Base-by-base conservation (phyloP, 1,284 basidiomycete species). In the Fomitopsis palustris region DNA sequence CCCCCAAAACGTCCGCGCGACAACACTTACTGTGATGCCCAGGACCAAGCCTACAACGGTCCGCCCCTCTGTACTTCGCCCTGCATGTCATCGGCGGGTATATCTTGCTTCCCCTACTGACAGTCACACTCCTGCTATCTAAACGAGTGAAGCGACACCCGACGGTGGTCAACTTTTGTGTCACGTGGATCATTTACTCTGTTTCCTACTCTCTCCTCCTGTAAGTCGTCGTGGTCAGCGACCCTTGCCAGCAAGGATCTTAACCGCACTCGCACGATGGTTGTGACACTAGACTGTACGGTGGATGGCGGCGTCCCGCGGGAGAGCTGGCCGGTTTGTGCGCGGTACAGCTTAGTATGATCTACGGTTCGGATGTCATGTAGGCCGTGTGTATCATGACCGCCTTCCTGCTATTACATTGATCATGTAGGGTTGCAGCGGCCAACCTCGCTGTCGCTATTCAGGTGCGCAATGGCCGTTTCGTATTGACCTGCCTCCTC, bases 351-450 rank as follows among this genome's bases (percentile, higher is more conserved):
- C 78, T 83, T 7, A 77, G 78, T 38, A 73, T 85, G 75, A 72
- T 82, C 21, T 76, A 83, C 58, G 82, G 81, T 7, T 74, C 79
- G 2, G 74, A 83, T 57, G 77, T 83, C 0, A 84, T 84, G 84
- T 85, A 61, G 41, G 78, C 66, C 14, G 12, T 25, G 42, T 14
- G 23, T 45, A 14, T 27, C 21, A 25, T 45, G 42, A 25, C 10
- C 42, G 12, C 25, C 10, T 38, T 35, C 25, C 8, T 29, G 12
- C 27, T 7, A 21, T 45, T 19, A 14, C 31, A n/a, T 43, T 35
- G 52, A 19, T 61, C 37, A 42, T 25, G 42, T 60, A 85, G 83
- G 81, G 75, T 77, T 37, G 75, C 74, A 16, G 72, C 80, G 1
- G 76, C 83, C 3, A 79, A 76, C 3, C 67, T 86, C 23, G 70